Evolutionary conservation across 768 basidiomycete genomes (phyloP).

Genomic region (Auriscalpium microsporum): DNA sequence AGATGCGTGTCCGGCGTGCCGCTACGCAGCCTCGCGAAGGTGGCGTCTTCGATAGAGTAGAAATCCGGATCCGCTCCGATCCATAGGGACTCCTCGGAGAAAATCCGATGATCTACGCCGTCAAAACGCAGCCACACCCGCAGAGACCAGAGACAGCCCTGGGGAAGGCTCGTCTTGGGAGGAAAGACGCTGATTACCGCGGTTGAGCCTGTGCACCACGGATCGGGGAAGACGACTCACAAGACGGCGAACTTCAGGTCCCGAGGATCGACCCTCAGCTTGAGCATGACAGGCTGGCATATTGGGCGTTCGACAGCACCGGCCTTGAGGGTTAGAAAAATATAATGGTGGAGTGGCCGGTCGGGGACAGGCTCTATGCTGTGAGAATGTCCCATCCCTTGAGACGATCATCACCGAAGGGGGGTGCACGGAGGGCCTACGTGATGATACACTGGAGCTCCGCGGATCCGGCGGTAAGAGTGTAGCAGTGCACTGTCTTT

Average conservation of each 20-base stretch:
- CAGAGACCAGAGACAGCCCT: slow-evolving; percentile 45
- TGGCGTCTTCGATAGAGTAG: slow-evolving; percentile 43
- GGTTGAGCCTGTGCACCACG: neutral
- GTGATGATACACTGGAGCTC: slow-evolving; percentile 12
- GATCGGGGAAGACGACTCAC: slow-evolving; percentile 28
- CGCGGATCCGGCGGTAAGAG: neutral
- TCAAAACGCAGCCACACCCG: slow-evolving; percentile 58
- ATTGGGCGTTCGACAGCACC: slow-evolving; percentile 49
- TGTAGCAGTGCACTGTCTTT: slow-evolving; percentile 8
- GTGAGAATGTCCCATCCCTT: neutral
- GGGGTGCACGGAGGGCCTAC: slow-evolving; percentile 1
- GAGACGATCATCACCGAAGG: neutral
- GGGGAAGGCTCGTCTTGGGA: slow-evolving; percentile 46
- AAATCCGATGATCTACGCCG: slow-evolving; percentile 53
- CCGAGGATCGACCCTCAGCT: slow-evolving; percentile 44
- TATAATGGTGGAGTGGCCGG: slow-evolving; percentile 32
- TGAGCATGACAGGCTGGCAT: slow-evolving; percentile 38
- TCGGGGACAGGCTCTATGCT: slow-evolving; percentile 15
- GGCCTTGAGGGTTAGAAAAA: slow-evolving; percentile 45
- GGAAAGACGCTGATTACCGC: slow-evolving; percentile 40
- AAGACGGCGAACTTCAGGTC: slow-evolving; percentile 53
- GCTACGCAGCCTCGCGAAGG: slow-evolving; percentile 41
- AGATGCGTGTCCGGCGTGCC: slow-evolving; percentile 36
- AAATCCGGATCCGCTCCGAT: slow-evolving; percentile 62
- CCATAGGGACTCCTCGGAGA: slow-evolving; percentile 59